These are phyloP conservation scores for Pseudomassariella vexata DNA, from an alignment of 2,329 filamentous ascomycete genomes.

Conservation along the genomic window DNA sequence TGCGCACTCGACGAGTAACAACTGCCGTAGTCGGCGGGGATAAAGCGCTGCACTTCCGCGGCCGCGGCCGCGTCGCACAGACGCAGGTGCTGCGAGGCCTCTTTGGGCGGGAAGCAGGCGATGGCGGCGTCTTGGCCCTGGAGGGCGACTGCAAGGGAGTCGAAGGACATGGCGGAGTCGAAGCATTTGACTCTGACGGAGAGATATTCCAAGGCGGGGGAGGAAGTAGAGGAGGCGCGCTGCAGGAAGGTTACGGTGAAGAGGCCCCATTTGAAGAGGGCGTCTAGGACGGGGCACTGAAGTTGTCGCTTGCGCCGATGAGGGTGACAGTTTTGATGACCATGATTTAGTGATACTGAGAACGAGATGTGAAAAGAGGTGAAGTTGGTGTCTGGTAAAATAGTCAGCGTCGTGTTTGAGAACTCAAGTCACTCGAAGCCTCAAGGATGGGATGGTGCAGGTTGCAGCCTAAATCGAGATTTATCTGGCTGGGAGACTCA, in stretches of 20 bases:
- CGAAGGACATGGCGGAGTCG: conserved; percentile 23
- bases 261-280: conserved; percentile 20
- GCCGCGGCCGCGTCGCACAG: conserved; percentile 30
- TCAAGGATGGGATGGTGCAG: too few relatives aligned
- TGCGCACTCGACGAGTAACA: conserved; percentile 27
- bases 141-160: conserved; percentile 23
- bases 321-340: conserved; percentile 28
- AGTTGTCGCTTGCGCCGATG: conserved; percentile 31
- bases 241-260: conserved; percentile 28
- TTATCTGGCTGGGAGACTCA: too few relatives aligned
- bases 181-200: too few relatives aligned
- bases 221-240: conserved; percentile 22
- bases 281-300: conserved; percentile 26
- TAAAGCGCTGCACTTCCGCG: conserved; percentile 28
- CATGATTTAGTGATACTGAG: conserved; percentile 14
- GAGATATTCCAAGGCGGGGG: conserved; percentile 14
- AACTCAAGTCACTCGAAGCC: too few relatives aligned
- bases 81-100: conserved; percentile 24
- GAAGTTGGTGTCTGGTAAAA: too few relatives aligned
- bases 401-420: too few relatives aligned
- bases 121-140: conserved; percentile 30
- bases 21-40: conserved; percentile 36
- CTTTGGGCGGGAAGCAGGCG: conserved; percentile 24
- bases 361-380: too few relatives aligned
- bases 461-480: too few relatives aligned